phyloP scores from a whole-genome alignment of 345 rosid genomes.

The Euphorbia lathyris region DNA sequence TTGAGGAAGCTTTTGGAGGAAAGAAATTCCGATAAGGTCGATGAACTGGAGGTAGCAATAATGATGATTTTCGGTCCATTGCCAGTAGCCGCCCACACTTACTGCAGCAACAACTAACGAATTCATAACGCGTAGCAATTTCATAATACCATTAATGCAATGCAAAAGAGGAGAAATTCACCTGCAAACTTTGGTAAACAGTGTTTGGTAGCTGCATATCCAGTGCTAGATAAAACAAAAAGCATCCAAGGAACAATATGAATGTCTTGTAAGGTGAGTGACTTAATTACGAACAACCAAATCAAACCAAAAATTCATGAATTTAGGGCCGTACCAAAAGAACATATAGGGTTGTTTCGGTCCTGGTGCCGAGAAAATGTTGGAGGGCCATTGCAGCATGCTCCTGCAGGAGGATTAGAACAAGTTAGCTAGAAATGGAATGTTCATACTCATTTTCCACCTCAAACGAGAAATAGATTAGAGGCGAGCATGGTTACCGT shows the following conservation, averaged over 20 bases:
- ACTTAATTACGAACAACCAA: background rate
- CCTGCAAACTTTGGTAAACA: slow-evolving; percentile 76
- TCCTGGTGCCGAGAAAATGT: slow-evolving; percentile 58
- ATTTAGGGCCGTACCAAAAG: slow-evolving; percentile 54
- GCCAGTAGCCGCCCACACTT: slow-evolving; percentile 67
- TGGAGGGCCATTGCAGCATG: slow-evolving; percentile 75
- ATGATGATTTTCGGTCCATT: slow-evolving; percentile 60
- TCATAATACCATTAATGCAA: slow-evolving; percentile 7
- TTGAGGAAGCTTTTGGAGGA: slow-evolving; percentile 12
- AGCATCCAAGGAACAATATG: background rate
- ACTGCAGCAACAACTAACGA: slow-evolving; percentile 38
- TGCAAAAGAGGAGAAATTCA: slow-evolving; percentile 24
- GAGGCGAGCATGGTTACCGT: slow-evolving; percentile 32
- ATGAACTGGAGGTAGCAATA: slow-evolving; percentile 26
- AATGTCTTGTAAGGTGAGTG: background rate
- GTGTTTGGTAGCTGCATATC: slow-evolving; percentile 76
- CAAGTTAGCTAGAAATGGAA: slow-evolving; percentile 11
- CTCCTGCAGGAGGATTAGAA: slow-evolving; percentile 44
- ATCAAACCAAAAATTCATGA: background rate
- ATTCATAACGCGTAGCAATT: slow-evolving; percentile 1
- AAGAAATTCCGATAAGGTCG: slow-evolving; percentile 22
- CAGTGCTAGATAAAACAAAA: slow-evolving; percentile 51
- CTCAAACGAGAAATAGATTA: background rate
- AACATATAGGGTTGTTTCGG: slow-evolving; percentile 55
- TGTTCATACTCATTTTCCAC: slow-evolving; percentile 8